Evolutionary conservation across 2,329 filamentous ascomycete species (phyloP), one percentile per base, ranked within the genome.

Genomic region (Botryotinia calthae): DNA sequence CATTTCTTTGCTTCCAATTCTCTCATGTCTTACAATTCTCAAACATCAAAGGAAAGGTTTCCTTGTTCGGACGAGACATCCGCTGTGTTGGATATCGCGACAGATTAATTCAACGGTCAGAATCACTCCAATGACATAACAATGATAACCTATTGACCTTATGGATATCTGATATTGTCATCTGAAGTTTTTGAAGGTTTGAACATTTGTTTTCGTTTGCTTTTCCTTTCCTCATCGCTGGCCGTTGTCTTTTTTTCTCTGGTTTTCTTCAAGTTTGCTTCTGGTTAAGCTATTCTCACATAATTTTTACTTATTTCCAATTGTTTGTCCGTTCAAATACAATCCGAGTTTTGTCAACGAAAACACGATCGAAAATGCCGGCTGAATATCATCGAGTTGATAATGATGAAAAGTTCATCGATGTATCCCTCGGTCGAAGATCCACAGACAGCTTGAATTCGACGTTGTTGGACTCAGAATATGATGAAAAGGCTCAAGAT

Each of bases 381-480:
- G 75, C 76, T 3, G 79, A 77, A 75, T 80, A 80, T 59, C 72
- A 78, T n/a, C 70, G 73, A 37, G 76, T 79, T 31, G 34, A 69
- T 1, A 73, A 74, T 16, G 75, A 79, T 56, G 78, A 79, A 63
- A 78, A 78, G 51, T 77, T 79, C 58, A 70, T 75, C 8, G 64
- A 72, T 74, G 75, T 54, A 67, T 75, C 12, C 67, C 74, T 34
- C 56, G 75, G 46, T 72, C 74, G 54, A 76, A 73, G 72, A 66
- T 78, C 78, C 4, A 75, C 76, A 71, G 78, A 76, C 25, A 72
- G 70, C 37, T 58, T 59, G n/a, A 28, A 63, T 42, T 75, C 74
- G 2, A 79, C 77, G 0, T 70, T 79, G 25, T 72, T 79, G 28
- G 77, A 79, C 40, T 75, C 78, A 48, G 78, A 78, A 40, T 76